These are phyloP conservation scores for Termitomyces sp. DNA, from an alignment of 768 basidiomycete species.

Conservation along the genomic window DNA sequence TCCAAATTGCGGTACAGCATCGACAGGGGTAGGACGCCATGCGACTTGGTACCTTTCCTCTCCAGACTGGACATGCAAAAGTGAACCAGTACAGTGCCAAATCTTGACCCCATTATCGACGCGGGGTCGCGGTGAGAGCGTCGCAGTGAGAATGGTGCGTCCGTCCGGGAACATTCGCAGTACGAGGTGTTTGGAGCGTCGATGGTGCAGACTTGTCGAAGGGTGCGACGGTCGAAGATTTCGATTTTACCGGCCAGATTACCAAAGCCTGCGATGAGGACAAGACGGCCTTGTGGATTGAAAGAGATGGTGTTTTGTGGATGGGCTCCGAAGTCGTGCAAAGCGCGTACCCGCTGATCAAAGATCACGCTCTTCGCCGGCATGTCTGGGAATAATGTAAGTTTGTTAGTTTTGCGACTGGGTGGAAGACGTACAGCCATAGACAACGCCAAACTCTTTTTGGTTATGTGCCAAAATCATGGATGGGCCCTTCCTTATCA, in stretches of 20 bases:
- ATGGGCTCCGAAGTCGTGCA: conserved; percentile 87
- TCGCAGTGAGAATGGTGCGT: conserved; percentile 88
- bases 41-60: conserved; percentile 89
- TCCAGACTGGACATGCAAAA: conserved; percentile 75
- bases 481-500: conserved; percentile 97
- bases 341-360: conserved; percentile 79
- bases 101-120: conserved; percentile 98
- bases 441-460: conserved; percentile 94
- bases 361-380: conserved; percentile 92
- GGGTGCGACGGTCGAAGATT: conserved; percentile 81
- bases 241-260: conserved; percentile 95
- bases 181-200: conserved; percentile 91
- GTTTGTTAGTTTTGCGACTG: not conserved
- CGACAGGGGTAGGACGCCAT: conserved; percentile 75
- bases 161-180: conserved; percentile 98
- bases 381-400: conserved; percentile 58
- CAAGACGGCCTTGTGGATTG: conserved; percentile 87
- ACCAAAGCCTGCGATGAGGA: conserved; percentile 92
- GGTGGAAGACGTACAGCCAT: conserved; percentile 71
- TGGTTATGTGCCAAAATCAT: conserved; percentile 96
- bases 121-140: conserved; percentile 88
- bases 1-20: conserved; percentile 63
- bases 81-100: conserved; percentile 86
- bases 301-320: conserved; percentile 92
- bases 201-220: conserved; percentile 72